A percentile compares a stretch with the other conserved stretches of the same genome.
Conservation (phyloP, 2,329 filamentous ascomycete genomes). For the Fusarium keratoplasticum region DNA sequence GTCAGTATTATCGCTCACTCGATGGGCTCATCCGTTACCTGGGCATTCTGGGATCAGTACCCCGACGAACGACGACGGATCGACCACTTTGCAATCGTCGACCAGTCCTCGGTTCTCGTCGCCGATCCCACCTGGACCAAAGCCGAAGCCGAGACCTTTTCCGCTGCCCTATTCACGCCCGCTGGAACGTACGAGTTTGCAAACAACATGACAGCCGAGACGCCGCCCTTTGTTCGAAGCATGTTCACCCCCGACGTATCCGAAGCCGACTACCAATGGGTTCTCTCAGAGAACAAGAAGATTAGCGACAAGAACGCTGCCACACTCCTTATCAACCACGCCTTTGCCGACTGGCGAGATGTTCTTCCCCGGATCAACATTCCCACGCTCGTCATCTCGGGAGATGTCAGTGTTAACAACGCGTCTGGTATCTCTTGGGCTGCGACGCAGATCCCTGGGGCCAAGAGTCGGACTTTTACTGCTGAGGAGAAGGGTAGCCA, state of each 20-base stretch:
- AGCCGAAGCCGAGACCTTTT: background rate
- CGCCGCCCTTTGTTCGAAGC: constrained; percentile 26
- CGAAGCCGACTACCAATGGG: constrained; percentile 42
- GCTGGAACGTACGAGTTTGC: constrained; percentile 28
- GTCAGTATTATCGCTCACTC: constrained; percentile 50
- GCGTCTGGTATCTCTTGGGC: constrained; percentile 38
- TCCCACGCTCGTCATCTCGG: constrained; percentile 45
- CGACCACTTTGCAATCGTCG: constrained; percentile 45
- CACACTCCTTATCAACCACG: background rate
- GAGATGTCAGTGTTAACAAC: constrained; percentile 15
- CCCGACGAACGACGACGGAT: constrained; percentile 37
- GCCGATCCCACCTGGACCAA: constrained; percentile 45
- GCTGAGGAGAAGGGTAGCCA: constrained; percentile 49
- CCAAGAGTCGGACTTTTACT: constrained; percentile 42
- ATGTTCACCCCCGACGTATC: constrained; percentile 42
- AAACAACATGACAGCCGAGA: constrained; percentile 27
- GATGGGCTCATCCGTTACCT: constrained; percentile 49
- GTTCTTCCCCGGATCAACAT: constrained; percentile 37
- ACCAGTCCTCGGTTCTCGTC: constrained; percentile 44
- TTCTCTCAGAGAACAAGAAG: constrained; percentile 40
- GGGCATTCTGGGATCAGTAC: constrained; percentile 49
- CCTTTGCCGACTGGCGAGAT: constrained; percentile 8
- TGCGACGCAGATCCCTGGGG: constrained; percentile 43
- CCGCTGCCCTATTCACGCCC: constrained; percentile 30
- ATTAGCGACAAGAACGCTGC: constrained; percentile 41